Evolutionary conservation across 306 rosid species (phyloP).

Genomic region (Prunus padus): DNA sequence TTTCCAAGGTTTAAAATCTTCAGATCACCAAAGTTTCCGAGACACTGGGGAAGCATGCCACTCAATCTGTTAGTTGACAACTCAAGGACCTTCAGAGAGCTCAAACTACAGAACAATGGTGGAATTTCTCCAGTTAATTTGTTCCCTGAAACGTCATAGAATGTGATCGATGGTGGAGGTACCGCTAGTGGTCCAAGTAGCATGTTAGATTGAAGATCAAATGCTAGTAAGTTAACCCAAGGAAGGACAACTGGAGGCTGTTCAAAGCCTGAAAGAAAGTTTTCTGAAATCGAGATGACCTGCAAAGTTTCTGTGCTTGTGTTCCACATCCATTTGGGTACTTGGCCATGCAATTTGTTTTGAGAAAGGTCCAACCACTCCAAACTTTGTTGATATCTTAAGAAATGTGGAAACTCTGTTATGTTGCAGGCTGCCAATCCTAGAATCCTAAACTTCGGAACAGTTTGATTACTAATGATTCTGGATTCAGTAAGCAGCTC

Average conservation of each 20-base stretch:
- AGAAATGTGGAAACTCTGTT: not conserved
- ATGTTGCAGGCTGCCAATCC: not conserved
- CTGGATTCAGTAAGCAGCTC: not conserved
- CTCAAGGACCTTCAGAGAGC: not conserved
- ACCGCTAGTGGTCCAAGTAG: not conserved
- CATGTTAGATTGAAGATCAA: not conserved
- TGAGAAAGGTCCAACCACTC: fast-evolving
- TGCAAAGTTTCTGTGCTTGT: not conserved
- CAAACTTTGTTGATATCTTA: not conserved
- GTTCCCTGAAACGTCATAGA: not conserved
- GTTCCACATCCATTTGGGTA: not conserved
- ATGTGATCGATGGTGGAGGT: not conserved
- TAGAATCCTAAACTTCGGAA: not conserved
- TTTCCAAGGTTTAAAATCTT: not conserved
- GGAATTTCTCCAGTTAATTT: not conserved
- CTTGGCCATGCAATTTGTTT: not conserved
- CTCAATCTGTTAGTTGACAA: not conserved
- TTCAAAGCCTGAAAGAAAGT: not conserved
- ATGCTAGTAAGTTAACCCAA: not conserved
- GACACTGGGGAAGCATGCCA: not conserved
- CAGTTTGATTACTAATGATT: not conserved
- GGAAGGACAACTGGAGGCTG: not conserved
- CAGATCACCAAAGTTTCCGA: not conserved
- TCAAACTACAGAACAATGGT: not conserved
- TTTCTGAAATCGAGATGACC: not conserved